Base-by-base conservation (phyloP, 345 rosid species). In the Salix suchowensis region DNA sequence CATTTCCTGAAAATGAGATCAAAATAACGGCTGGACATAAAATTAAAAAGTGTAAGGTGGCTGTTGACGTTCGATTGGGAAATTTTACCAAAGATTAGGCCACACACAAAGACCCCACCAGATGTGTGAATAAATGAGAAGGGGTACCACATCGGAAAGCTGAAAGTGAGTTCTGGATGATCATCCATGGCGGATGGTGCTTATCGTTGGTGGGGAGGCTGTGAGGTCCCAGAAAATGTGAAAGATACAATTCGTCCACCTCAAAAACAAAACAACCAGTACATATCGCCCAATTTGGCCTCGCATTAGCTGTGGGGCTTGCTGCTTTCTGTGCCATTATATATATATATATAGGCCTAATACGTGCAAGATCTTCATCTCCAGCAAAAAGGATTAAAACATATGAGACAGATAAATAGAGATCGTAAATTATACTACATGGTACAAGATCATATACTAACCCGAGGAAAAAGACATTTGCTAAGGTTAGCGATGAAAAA, bases 121-220 rank as follows among this genome's bases (percentile, higher is more conserved):
- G 71, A 62, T 55, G 68, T 24, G 12, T 32, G 65, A 60, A 62
- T 48, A 76, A 40, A 80, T 55, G 67, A 40, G 69, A 19, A 26
- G 12, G 48, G 77, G 67, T 16, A 70, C 71, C 87, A 62, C 75
- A 39, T 66, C 40, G 77, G 76, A 78, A 82, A 75, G 85, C 76
- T 61, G 81, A 86, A 82, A 78, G 76, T 46, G 82, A 80, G 62
- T 32, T 74, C 36, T 34, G 76, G 40, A 44, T 65, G 40, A 36
- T 65, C 64, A 21, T 64, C 16, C 42, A 39, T 16, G 58, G 66
- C 80, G 72, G n/a, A 40, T 21, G 60, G n/a, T 50, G 2, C 9
- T 50, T 0, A n/a, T 55, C 67, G 34, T 8, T 23, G 39, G 71
- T 54, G 40, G 48, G 67, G 3, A 40, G 36, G 66, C 8, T 14